phyloP scores from a whole-genome alignment of 176 grass and related monocot species.

The Typha latifolia region DNA sequence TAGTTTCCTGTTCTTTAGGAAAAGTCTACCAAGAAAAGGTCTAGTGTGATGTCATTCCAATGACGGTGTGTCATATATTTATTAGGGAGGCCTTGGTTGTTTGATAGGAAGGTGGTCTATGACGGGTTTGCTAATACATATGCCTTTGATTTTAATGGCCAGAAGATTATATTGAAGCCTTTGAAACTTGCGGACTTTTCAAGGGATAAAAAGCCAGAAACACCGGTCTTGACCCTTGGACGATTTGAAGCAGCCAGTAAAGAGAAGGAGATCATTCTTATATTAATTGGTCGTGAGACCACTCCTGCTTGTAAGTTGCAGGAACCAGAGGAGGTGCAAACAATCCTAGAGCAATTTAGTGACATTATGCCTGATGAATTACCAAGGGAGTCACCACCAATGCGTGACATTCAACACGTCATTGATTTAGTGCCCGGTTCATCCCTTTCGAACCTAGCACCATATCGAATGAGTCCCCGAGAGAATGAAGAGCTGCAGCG shows the following conservation, averaged over 20 bases:
- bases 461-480: slow-evolving; percentile 8
- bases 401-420: neutral
- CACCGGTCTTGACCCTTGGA: neutral
- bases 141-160: neutral
- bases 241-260: no score
- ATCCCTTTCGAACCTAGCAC: neutral
- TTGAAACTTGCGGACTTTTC: neutral
- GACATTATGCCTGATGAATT: neutral
- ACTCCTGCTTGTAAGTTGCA: neutral
- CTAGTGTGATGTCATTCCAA: slow-evolving; percentile 15
- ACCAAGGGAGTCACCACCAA: neutral
- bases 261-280: no score
- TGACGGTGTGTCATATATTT: slow-evolving; percentile 13
- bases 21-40: slow-evolving; percentile 6
- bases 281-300: neutral
- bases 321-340: neutral
- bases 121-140: neutral
- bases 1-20: neutral
- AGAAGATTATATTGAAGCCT: no score
- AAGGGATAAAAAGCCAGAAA: neutral
- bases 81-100: neutral
- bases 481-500: slow-evolving; percentile 5
- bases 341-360: neutral
- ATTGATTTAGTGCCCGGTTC: slow-evolving; percentile 9
- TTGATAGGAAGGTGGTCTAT: neutral